phyloP scores from a whole-genome alignment of 352 stramenopile species.

The Blastocystis sp. region DNA sequence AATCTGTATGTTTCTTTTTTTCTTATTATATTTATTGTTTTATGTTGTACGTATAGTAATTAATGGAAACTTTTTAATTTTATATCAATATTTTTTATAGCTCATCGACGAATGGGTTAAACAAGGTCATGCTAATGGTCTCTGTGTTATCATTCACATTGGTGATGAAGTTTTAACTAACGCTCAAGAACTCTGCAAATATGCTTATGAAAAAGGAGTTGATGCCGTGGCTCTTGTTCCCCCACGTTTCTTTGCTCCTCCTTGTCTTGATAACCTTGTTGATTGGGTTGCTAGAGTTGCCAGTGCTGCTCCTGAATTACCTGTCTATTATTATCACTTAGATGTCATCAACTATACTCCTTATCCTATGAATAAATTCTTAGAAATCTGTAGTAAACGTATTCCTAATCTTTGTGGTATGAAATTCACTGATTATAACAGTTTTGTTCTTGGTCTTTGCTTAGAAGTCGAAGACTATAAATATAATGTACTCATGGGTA shows the following conservation, averaged over 20 bases:
- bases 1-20: too few species aligned
- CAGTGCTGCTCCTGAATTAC: slow-evolving; percentile 1
- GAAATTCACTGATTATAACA: slow-evolving; percentile 36
- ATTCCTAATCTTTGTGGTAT: slow-evolving; percentile 36
- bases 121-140: slow-evolving; percentile 25
- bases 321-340: slow-evolving; percentile 34
- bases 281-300: slow-evolving; percentile 31
- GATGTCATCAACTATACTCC: slow-evolving; percentile 36
- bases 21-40: too few species aligned
- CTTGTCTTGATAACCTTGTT: slow-evolving; percentile 19
- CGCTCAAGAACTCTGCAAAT: slow-evolving; percentile 6
- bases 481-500: slow-evolving; percentile 27
- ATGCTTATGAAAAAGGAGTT: slow-evolving; percentile 53
- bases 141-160: slow-evolving; percentile 36
- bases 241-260: slow-evolving; percentile 35
- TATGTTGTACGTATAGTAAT: too few species aligned
- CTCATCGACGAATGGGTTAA: slow-evolving; percentile 31
- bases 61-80: background rate
- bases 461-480: slow-evolving; percentile 12
- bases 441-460: slow-evolving; percentile 27
- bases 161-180: slow-evolving; percentile 22
- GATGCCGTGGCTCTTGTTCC: slow-evolving; percentile 57
- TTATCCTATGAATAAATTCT: slow-evolving; percentile 29
- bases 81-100: too few species aligned
- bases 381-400: slow-evolving; percentile 12